phyloP scores from a whole-genome alignment of 2,329 filamentous ascomycete genomes.

The Fusarium heterosporum region DNA sequence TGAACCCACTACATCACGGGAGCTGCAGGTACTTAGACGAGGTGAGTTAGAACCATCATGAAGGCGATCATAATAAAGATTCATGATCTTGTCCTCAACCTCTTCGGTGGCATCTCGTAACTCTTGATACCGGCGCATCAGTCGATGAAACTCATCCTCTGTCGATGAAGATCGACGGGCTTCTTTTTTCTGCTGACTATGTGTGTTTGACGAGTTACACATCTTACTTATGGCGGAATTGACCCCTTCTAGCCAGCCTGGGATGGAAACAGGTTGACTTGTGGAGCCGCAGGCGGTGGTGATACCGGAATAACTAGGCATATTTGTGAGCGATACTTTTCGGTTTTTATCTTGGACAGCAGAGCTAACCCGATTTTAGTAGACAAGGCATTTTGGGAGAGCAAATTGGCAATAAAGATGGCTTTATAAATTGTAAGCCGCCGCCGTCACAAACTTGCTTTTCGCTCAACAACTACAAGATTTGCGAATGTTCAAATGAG shows the following conservation, averaged over 20 bases:
- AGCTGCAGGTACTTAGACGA: neutral
- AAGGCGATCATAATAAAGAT: neutral
- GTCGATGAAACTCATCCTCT: neutral
- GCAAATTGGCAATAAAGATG: neutral
- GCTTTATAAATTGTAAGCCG: neutral
- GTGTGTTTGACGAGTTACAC: neutral
- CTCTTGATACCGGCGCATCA: neutral
- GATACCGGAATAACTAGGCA: neutral
- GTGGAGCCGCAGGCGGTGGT: neutral
- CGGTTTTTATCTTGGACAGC: neutral
- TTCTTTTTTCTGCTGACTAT: neutral
- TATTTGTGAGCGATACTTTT: neutral
- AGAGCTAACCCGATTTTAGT: accelerated
- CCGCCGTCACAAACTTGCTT: too few relatives aligned
- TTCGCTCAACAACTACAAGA: too few relatives aligned
- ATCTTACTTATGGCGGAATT: neutral
- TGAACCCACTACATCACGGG: neutral
- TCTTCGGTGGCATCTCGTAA: neutral
- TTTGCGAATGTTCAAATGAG: too few relatives aligned
- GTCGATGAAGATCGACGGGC: neutral
- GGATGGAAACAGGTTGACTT: neutral
- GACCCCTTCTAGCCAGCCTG: neutral
- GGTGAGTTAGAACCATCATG: neutral
- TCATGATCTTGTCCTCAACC: neutral
- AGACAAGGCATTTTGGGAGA: neutral